Evolutionary conservation across 805 yeast species (phyloP), one percentile per base, ranked within the genome.

Genomic region (Zygosaccharomyces pseudorouxii): DNA sequence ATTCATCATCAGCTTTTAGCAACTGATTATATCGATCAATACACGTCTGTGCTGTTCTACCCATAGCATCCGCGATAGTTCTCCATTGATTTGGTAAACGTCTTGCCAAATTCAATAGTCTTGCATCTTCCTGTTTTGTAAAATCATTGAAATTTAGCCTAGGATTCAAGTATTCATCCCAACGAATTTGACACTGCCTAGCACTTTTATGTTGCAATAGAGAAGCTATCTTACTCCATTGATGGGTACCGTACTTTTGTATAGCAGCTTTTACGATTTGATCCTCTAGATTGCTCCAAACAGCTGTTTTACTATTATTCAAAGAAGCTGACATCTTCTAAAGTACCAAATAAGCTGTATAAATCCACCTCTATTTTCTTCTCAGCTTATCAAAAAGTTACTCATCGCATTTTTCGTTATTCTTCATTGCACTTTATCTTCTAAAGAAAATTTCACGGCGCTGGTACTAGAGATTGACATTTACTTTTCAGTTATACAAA

Each of bases 71-170:
- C 1, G 95, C 85, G n/a, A 93, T 86, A 1, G 93, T 81, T 40
- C 95, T 77, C 99, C 99, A 92, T 68, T 90, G 97, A 53, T 90
- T 89, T 1, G 98, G 97, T 55, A 90, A 69, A 29, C 81, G 65
- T 55, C 79, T 77, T 0, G 86, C 89, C 50, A 89, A 59, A 29
- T 77, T 74, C 48, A 89, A 64, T 41, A 92, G 71, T 60, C 78
- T 77, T 39, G 78, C 82, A 64, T 92, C 99, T 51, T 90, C 96
- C 23, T 79, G 83, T 25, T 74, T 71, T 0, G 84, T 69, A 93
- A 97, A 93, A 23, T 76, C 82, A 0, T 67, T 50, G 53, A 80
- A 80, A 59, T 77, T 72, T 42, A 92, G 75, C 3, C 73, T 65
- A 0, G 98, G 97, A 62, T 82, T 84, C 33, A 92, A 70, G 79